These are phyloP conservation scores for Fragaria iinumae DNA, from an alignment of 306 rosid species.

Conservation along the genomic window DNA sequence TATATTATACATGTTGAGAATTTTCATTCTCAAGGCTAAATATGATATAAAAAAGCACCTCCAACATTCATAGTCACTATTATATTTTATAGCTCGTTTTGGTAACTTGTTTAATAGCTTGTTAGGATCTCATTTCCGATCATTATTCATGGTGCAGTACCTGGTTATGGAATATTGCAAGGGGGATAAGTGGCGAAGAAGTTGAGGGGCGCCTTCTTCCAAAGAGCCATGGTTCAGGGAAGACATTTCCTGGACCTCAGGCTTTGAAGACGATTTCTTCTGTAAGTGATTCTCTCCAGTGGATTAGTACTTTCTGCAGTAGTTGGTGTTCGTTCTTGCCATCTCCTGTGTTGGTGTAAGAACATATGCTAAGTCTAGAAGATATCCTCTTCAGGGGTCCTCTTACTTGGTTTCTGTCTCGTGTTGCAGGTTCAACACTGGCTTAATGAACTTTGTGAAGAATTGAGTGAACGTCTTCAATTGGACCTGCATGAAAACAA, in stretches of 20 bases:
- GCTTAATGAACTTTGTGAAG: constrained; percentile 84
- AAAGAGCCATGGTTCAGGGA: constrained; percentile 98
- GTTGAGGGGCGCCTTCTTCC: constrained; percentile 90
- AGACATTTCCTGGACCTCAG: constrained; percentile 90
- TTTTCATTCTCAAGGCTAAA: background rate
- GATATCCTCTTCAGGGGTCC: background rate
- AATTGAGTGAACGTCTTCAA: constrained; percentile 73
- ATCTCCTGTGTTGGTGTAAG: background rate
- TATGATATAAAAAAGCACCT: background rate
- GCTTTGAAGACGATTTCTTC: constrained; percentile 69
- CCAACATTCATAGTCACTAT: background rate
- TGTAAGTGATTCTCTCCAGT: constrained; percentile 45
- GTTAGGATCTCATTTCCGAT: constrained; percentile 31
- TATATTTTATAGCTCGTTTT: background rate
- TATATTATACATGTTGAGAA: background rate
- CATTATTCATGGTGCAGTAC: constrained; percentile 53
- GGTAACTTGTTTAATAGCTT: constrained; percentile 18
- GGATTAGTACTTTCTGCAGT: background rate
- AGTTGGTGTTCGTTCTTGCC: background rate
- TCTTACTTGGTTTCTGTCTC: constrained; percentile 21
- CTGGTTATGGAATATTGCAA: constrained; percentile 96
- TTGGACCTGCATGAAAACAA: constrained; percentile 79
- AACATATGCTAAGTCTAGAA: background rate
- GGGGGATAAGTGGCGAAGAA: constrained; percentile 90
- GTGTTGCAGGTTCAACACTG: constrained; percentile 70